Percentiles rank a stretch among this genome's conserved stretches.
Evolutionary conservation across 2,329 filamentous ascomycete genomes (phyloP).

Genomic region (Pseudogymnoascus sp.): DNA sequence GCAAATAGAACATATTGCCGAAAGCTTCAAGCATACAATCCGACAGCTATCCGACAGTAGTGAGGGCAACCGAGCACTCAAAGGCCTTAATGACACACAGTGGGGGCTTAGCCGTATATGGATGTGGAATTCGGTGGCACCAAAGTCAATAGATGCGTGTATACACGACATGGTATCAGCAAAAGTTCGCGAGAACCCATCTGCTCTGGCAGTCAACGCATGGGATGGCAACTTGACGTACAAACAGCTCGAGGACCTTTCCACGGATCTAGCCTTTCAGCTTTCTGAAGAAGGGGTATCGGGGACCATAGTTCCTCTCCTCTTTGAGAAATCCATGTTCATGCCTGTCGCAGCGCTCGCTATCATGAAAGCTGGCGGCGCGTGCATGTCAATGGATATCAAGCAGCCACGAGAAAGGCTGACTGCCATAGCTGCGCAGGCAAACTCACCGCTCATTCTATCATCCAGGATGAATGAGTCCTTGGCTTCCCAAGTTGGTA

Average conservation of each 20-base stretch:
- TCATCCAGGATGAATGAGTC: background rate
- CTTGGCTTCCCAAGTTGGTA: background rate
- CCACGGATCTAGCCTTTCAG: conserved; percentile 12
- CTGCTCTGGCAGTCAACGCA: conserved; percentile 10
- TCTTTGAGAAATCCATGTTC: conserved; percentile 22
- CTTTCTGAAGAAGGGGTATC: background rate
- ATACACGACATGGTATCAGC: conserved; percentile 5
- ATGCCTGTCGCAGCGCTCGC: conserved; percentile 22
- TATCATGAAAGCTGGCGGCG: conserved; percentile 23
- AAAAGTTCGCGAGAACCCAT: background rate
- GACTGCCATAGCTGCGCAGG: background rate
- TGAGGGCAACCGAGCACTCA: background rate
- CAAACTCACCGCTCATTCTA: background rate
- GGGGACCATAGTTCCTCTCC: conserved; percentile 13
- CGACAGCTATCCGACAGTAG: background rate
- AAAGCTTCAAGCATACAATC: background rate
- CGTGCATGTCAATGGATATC: conserved; percentile 26
- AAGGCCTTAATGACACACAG: background rate
- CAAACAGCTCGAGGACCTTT: conserved; percentile 19
- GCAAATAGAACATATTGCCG: background rate
- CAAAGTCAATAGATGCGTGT: background rate
- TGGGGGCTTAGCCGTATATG: background rate
- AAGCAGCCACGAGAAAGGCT: conserved; percentile 10
- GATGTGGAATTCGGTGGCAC: background rate
- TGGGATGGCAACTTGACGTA: conserved; percentile 20